Evolutionary conservation across 805 yeast genomes (phyloP).

Genomic region (Ogataea salicorniae): DNA sequence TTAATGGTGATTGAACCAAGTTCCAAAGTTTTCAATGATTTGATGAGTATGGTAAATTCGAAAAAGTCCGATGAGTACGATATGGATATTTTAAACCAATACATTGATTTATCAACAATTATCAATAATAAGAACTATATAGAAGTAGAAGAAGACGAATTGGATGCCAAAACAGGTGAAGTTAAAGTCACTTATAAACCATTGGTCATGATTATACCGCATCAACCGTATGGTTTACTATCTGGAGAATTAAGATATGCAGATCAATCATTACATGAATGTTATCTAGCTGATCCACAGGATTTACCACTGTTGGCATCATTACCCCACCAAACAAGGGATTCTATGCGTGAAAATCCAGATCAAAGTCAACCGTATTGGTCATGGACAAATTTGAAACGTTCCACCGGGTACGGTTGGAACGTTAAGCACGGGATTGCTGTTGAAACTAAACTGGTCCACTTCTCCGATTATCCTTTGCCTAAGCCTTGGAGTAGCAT

Average conservation of each 20-base stretch:
- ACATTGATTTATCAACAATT: conserved; percentile 23
- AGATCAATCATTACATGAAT: conserved; percentile 31
- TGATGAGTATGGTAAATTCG: conserved; percentile 21
- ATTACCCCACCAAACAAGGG: conserved; percentile 3
- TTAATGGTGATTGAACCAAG: conserved; percentile 59
- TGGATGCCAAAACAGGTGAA: no score
- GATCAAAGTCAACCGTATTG: conserved; percentile 19
- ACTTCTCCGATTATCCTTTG: conserved; percentile 62
- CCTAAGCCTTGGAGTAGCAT: conserved; percentile 57
- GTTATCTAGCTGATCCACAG: conserved; percentile 40
- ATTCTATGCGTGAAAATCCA: not conserved
- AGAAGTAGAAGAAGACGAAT: not conserved
- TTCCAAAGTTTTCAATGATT: conserved; percentile 16
- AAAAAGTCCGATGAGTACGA: conserved; percentile 40
- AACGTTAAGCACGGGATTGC: conserved; percentile 21
- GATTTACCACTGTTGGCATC: conserved; percentile 29
- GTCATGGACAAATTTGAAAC: conserved; percentile 2
- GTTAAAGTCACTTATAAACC: conserved; percentile 18
- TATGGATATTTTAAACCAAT: conserved; percentile 47
- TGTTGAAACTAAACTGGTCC: conserved; percentile 39
- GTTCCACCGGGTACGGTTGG: conserved; percentile 30
- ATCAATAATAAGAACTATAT: conserved; percentile 10
- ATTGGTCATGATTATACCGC: conserved; percentile 41
- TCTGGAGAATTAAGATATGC: conserved; percentile 42
- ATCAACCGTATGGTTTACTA: conserved; percentile 43